Percentiles rank a stretch among this genome's conserved stretches.
Evolutionary conservation across 108 stramenopile genomes (phyloP).

Genomic region (Cyclotella baltica): DNA sequence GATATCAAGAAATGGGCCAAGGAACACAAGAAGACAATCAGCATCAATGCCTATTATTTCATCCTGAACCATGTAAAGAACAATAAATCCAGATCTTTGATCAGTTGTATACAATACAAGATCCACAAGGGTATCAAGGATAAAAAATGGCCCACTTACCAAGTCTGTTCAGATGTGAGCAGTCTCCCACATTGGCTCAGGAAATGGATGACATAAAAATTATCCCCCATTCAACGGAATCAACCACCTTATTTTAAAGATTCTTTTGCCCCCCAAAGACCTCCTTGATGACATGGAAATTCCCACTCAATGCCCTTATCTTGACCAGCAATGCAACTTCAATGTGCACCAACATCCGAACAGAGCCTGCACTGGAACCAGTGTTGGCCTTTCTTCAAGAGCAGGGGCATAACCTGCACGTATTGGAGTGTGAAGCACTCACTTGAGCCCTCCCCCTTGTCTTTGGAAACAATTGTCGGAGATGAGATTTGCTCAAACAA

Average conservation of each 20-base stretch:
- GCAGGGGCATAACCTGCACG: background rate
- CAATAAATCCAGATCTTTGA: background rate
- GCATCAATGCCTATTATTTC: no score
- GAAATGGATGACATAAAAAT: background rate
- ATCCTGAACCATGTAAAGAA: background rate
- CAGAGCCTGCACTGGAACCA: background rate
- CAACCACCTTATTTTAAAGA: background rate
- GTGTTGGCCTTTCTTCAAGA: background rate
- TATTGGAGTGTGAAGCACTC: no score
- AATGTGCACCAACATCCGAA: slow-evolving; percentile 18
- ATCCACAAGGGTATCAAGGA: background rate
- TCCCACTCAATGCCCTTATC: slow-evolving; percentile 20
- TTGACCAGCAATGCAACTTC: slow-evolving; percentile 14
- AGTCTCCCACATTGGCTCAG: background rate
- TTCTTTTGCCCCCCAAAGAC: background rate
- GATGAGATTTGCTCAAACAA: no score
- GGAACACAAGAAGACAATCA: background rate
- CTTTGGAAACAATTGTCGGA: slow-evolving; percentile 24
- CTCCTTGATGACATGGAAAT: background rate
- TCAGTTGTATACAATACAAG: background rate
- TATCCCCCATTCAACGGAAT: background rate
- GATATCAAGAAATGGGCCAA: background rate
- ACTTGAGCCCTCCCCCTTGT: background rate
- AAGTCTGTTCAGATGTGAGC: background rate
- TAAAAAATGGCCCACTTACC: background rate